Base-by-base conservation (phyloP, 805 yeast species). In the Lachancea sp. region DNA sequence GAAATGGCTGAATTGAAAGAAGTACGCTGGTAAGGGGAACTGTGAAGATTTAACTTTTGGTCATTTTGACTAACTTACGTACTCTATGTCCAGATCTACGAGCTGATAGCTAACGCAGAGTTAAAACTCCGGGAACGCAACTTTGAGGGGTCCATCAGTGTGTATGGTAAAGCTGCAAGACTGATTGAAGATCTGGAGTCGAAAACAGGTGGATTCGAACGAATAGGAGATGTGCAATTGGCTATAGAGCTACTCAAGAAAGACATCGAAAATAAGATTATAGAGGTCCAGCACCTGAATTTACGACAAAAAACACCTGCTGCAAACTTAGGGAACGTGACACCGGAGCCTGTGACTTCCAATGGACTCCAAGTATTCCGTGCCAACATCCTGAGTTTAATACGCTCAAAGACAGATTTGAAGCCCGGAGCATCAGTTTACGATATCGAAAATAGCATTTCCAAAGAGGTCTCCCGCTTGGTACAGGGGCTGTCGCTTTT, bases 21-120 rank as follows among this genome's bases (percentile, higher is more conserved):
- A 17, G 43, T 40, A 34, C 24, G 43, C 16, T 22, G 24, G 7
- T 7, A 22, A 22, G 9, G 7, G 6, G 30, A 28, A 13, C 6
- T 28, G 13, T 28, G 30, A 22, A 8, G 7, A 7, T 22, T 22
- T 22, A 12, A 28, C 8, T 9, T 28, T 28, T 9, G 9, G 16
- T 18, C 13, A 12, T 28, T 9, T 15, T 15, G 3, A 28, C 28
- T 21, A 33, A 22, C 28, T 34, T n/a, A 7, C 16, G 17, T 16
- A 5, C 17, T 28, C 15, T 24, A 30, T 17, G 22, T 8, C 30
- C 16, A 8, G 74, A 74, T 74, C 2, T 77, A 75, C 46, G 67
- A 68, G 21, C 55, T 70, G 3, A 75, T 77, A 15, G 72, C 71
- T 41, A 66, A 63, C 33, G 84, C 83, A 0, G 83, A 79, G 45